Evolutionary conservation across 139 green algal species (phyloP).

Genomic region (Tetraselmis striata): DNA sequence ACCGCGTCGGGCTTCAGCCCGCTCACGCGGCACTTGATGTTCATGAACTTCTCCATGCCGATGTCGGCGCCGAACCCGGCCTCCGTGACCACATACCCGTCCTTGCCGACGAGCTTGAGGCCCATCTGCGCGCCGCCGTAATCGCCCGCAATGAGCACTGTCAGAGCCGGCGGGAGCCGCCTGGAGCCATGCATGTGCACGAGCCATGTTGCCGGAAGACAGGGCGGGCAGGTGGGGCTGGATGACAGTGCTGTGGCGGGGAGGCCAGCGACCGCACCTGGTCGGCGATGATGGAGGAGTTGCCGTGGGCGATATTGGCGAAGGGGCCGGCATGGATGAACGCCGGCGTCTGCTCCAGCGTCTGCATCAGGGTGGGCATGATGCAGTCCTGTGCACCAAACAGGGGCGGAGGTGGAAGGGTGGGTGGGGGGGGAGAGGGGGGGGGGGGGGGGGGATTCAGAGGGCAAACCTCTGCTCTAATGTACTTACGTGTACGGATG

Average conservation of each 20-base stretch:
- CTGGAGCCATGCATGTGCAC: too few relatives aligned
- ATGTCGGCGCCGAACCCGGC: constrained; percentile 97
- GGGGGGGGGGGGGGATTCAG: too few relatives aligned
- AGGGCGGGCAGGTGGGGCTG: too few relatives aligned
- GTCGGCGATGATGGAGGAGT: constrained; percentile 92
- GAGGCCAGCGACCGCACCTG: too few relatives aligned
- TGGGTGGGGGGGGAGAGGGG: too few relatives aligned
- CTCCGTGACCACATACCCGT: constrained; percentile 92
- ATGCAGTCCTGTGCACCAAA: not conserved
- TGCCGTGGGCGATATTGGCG: constrained; percentile 97
- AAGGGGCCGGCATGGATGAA: constrained; percentile 92
- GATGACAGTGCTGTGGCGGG: too few relatives aligned
- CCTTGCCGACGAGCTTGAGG: constrained; percentile 84
- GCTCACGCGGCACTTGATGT: constrained; percentile 89
- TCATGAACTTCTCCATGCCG: constrained; percentile 92
- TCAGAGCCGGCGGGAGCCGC: too few relatives aligned
- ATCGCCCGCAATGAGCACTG: too few relatives aligned
- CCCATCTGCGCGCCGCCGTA: constrained; percentile 63
- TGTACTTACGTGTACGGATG: too few relatives aligned
- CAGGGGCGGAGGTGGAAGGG: too few relatives aligned
- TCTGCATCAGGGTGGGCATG: constrained; percentile 55
- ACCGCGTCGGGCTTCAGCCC: constrained; percentile 63
- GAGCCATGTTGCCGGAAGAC: too few relatives aligned
- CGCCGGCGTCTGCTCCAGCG: constrained; percentile 92
- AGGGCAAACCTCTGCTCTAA: too few relatives aligned